Evolutionary conservation across 805 yeast genomes (phyloP).

Genomic region (Metschnikowia kunwiensis): DNA sequence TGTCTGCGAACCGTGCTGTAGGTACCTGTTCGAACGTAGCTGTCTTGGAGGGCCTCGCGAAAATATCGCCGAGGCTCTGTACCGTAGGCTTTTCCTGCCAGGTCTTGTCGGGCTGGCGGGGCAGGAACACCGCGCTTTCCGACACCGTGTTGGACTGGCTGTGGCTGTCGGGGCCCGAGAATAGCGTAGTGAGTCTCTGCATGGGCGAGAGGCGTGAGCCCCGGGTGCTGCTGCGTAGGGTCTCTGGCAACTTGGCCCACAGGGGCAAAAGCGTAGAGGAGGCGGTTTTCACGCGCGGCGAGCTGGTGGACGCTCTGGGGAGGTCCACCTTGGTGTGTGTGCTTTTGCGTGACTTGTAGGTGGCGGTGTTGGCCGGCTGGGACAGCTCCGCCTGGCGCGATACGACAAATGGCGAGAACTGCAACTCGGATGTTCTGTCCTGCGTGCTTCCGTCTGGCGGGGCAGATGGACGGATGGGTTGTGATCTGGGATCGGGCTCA

Average conservation of each 20-base stretch:
- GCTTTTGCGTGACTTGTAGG: neutral
- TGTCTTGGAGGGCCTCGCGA: slow-evolving; percentile 1
- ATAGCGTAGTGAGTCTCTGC: slow-evolving; percentile 9
- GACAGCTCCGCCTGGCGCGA: neutral
- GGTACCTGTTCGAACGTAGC: neutral
- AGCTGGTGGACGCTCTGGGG: neutral
- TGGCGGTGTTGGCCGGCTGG: neutral
- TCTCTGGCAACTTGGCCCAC: slow-evolving; percentile 8
- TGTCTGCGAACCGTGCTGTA: neutral
- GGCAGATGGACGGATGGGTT: neutral
- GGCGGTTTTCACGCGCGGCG: slow-evolving; percentile 4
- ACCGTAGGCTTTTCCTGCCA: slow-evolving; percentile 8
- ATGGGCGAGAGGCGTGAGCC: slow-evolving; percentile 6
- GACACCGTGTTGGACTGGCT: slow-evolving; percentile 5
- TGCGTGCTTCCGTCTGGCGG: neutral
- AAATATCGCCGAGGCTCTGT: slow-evolving; percentile 10
- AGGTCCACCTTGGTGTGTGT: neutral
- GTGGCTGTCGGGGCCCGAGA: slow-evolving; percentile 4
- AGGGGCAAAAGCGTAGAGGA: slow-evolving; percentile 12
- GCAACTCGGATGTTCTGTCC: slow-evolving; percentile 4
- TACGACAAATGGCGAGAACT: slow-evolving; percentile 9
- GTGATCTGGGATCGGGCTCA: neutral
- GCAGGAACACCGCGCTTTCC: slow-evolving; percentile 9
- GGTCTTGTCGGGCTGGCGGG: slow-evolving; percentile 6
- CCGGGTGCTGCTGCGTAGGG: neutral